A percentile compares a stretch with the other conserved stretches of the same genome.
Conservation (phyloP, 306 rosid genomes). For the Astragalus membranaceus region DNA sequence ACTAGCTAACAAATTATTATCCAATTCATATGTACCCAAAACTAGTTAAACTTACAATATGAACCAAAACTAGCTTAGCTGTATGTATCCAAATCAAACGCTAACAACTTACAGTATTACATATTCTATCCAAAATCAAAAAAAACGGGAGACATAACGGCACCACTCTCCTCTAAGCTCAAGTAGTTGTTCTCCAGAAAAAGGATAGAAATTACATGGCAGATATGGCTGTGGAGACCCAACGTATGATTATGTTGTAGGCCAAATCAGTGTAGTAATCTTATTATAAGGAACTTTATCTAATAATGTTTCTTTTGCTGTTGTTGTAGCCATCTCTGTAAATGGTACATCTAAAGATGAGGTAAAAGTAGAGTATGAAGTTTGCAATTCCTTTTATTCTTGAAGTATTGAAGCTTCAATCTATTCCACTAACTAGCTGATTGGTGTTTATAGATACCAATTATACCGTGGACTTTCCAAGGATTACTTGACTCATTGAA, state of each 20-base stretch:
- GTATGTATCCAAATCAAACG: no score
- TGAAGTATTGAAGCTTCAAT: neutral
- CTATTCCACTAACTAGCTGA: neutral
- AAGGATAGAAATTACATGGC: neutral
- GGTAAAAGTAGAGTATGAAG: slow-evolving; percentile 18
- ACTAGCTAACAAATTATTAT: no score
- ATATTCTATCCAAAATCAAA: no score
- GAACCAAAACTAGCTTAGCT: no score
- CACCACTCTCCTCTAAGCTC: no score
- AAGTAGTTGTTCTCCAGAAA: no score
- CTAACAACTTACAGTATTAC: no score
- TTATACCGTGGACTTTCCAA: slow-evolving; percentile 29
- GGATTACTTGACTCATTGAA: slow-evolving; percentile 26
- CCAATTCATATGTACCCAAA: no score
- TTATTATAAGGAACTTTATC: neutral
- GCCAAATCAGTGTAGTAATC: no score
- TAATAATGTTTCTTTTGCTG: neutral
- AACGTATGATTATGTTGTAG: neutral
- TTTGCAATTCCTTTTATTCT: neutral
- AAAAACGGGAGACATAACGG: no score
- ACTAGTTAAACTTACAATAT: no score
- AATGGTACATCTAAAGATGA: neutral
- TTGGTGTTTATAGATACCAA: slow-evolving; percentile 32
- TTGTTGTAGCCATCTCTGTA: neutral
- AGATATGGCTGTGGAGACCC: neutral